Evolutionary conservation across 2,329 filamentous ascomycete genomes (phyloP).

Genomic region (Tolypocladium ophioglossoides): DNA sequence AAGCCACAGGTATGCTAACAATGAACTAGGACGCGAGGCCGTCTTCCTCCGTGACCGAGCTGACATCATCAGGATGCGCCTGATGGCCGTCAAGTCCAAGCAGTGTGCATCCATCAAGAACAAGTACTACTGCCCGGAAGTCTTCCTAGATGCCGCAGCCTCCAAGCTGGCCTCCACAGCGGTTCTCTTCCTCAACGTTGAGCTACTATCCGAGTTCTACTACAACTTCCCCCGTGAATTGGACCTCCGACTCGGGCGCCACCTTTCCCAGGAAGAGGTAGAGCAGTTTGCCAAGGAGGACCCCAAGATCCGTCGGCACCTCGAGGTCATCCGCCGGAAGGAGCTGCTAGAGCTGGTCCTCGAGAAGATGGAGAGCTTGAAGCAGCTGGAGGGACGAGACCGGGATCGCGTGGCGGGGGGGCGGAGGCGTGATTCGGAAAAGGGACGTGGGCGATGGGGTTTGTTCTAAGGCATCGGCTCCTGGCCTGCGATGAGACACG

Average conservation of each 20-base stretch:
- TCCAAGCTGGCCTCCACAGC: slow-evolving; percentile 91
- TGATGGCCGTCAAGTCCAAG: slow-evolving; percentile 79
- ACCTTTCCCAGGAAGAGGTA: slow-evolving; percentile 67
- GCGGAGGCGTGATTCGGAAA: slow-evolving; percentile 18
- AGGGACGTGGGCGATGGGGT: slow-evolving; percentile 37
- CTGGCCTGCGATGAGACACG: neutral
- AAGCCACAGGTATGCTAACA: slow-evolving; percentile 10
- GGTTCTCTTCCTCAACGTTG: slow-evolving; percentile 94
- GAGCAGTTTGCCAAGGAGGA: slow-evolving; percentile 91
- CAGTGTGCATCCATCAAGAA: slow-evolving; percentile 77
- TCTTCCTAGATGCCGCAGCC: slow-evolving; percentile 95
- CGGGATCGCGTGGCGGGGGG: slow-evolving; percentile 33
- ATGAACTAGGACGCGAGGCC: slow-evolving; percentile 66
- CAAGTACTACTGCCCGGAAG: slow-evolving; percentile 93
- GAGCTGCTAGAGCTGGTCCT: slow-evolving; percentile 87
- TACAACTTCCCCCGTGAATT: slow-evolving; percentile 94
- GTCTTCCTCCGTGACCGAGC: slow-evolving; percentile 88
- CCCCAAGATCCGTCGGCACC: slow-evolving; percentile 74
- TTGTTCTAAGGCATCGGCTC: slow-evolving; percentile 28
- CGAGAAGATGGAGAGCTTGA: slow-evolving; percentile 88
- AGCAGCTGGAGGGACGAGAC: slow-evolving; percentile 70
- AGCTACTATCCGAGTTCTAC: slow-evolving; percentile 93
- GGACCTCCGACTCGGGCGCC: slow-evolving; percentile 73
- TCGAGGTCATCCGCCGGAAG: slow-evolving; percentile 87
- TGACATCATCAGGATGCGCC: slow-evolving; percentile 81